A percentile compares a stretch with the other conserved stretches of the same genome.
These are phyloP conservation scores for Syzygium malaccense DNA, from an alignment of 441 rosid genomes.

Conservation along the genomic window DNA sequence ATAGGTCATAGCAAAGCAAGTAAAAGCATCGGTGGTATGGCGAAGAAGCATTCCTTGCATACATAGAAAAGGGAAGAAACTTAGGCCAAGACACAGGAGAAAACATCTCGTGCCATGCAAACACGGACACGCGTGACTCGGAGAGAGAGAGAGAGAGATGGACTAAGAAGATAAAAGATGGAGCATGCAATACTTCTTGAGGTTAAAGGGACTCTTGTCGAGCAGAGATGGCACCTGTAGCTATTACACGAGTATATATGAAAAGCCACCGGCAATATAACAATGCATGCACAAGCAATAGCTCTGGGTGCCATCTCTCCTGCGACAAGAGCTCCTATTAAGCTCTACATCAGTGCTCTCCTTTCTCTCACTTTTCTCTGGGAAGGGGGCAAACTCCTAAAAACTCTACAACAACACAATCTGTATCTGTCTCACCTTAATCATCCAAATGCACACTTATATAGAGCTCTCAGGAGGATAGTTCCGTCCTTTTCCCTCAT, in stretches of 20 bases:
- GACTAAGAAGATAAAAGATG: not conserved
- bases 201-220: constrained; percentile 14
- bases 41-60: not conserved
- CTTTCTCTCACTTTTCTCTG: not conserved
- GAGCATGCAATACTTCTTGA: not conserved
- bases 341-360: not conserved
- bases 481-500: not conserved
- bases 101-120: not conserved
- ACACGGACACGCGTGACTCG: not conserved
- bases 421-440: not conserved
- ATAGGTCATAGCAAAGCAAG: not conserved
- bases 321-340: not conserved
- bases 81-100: not conserved
- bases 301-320: not conserved
- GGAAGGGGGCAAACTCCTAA: not conserved
- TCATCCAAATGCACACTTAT: not conserved
- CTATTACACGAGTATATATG: not conserved
- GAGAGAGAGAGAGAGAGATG: too few relatives aligned
- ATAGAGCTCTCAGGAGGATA: not conserved
- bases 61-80: not conserved
- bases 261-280: not conserved
- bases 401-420: not conserved
- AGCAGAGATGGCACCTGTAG: constrained; percentile 16
- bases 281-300: not conserved
- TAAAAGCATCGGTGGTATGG: not conserved